Evolutionary conservation across 129 eudicot species (phyloP), one percentile per base, ranked within the genome.

Genomic region (Chrysanthemum lavandulifolium): DNA sequence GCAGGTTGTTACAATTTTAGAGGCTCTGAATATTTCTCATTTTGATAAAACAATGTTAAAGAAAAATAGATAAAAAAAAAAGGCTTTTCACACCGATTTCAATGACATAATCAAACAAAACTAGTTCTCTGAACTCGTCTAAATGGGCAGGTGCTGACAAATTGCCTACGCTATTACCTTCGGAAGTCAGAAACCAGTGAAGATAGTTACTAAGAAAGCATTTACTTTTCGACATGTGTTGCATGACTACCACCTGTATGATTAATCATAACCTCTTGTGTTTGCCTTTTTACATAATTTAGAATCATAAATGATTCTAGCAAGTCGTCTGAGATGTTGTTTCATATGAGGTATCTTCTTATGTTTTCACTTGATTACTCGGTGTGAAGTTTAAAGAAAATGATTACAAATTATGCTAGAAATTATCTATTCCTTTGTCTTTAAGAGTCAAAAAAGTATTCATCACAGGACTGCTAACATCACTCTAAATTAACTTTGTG

Each of bases 131-230:
- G 12, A 64, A 14, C 49, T 29, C 12, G 29, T 63, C 61, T 67
- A 40, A 79, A 68, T 65, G 8, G 74, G 82, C 88, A 94, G 98
- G 98, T 90, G 51, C 79, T 94, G 72, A 65, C 75, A 1, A 94
- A 94, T 71, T 87, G 98, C 82, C 79, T 94, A 23, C 98, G 97
- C 73, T 90, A 87, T 89, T 94, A 90, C 83, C 85, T 94, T n/a
- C 77, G 98, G 65, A 86, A 91, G 86, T 96, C 97, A 27, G 91
- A 80, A 78, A 72, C 91, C 0, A 89, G 82, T 55, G 98, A 94
- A 67, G 98, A 90, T n/a, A 94, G 98, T 77, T 94, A 94, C 84
- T 94, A 84, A 63, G 47, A 47, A 55, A 54, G 76, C 77, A 69
- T 10, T 59, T 67, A 54, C 64, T 11, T 3, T 27, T 60, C 64